Base-by-base conservation (phyloP, 1,139 yeast species). In the Suhomyces chickasaworum region DNA sequence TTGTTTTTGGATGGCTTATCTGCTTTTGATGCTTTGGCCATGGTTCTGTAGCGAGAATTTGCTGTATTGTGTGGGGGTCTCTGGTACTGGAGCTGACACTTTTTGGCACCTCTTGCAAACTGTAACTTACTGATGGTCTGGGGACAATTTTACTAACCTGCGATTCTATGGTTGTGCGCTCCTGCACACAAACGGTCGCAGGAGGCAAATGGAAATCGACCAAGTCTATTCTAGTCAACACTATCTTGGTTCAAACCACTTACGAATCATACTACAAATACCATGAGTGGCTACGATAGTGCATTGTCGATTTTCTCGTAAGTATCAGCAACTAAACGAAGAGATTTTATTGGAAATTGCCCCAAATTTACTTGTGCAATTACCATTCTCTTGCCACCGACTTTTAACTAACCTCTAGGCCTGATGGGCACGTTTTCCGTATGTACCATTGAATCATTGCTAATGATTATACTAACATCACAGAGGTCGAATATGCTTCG, bases 281-380 rank as follows among this genome's bases (percentile, higher is more conserved):
- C 42, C 47, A 89, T 93, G 99, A 89, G 97, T 79, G 98, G 99
- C 53, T 93, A 93, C 96, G 99, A 93, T 72, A 85, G 99, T 80
- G 99, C 99, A 51, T 81, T 93, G 63, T 91, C 98, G 50, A 95
- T 93, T 68, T 93, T 93, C 74, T 89, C 97, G 87, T 86, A 82
- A 61, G 91, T 82, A 37, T 29, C 34, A 13, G 8, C 37, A 9
- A 2, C 17, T 7, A 12, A 21, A 7, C 2, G 39, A 25, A 29
- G 32, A 7, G 17, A 29, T 29, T 29, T 10, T 35, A 15, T 7
- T 17, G 30, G 22, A 21, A 21, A 13, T 16, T 21, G 36, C 16
- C 22, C 13, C 36, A 18, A 12, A 27, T 13, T 29, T 5, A 9
- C 29, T 16, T 15, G 7, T 21, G 22, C 40, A n/a, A n/a, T 22